A percentile compares a stretch with the other conserved stretches of the same genome.
phyloP scores from a whole-genome alignment of 1,284 basidiomycete genomes.

The Anthracocystis setariae region DNA sequence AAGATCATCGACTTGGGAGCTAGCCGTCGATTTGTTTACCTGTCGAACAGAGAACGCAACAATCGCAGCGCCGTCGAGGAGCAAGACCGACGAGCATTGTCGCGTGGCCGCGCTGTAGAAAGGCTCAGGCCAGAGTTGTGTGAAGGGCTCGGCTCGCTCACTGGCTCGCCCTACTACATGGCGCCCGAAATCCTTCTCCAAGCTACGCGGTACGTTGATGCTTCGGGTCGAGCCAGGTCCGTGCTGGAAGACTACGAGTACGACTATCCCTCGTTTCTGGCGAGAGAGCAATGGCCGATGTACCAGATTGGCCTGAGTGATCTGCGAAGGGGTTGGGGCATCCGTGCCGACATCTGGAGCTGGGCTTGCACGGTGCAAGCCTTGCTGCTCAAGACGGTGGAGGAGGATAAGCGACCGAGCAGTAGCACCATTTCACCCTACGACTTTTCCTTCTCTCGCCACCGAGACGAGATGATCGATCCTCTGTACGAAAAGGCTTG shows the following conservation, averaged over 20 bases:
- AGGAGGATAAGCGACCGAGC: slow-evolving; percentile 30
- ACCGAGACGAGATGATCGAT: slow-evolving; percentile 45
- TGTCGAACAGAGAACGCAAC: slow-evolving; percentile 50
- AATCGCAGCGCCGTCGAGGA: slow-evolving; percentile 53
- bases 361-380: slow-evolving; percentile 59
- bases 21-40: slow-evolving; percentile 52
- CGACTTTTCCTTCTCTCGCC: slow-evolving; percentile 56
- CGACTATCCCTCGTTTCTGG: slow-evolving; percentile 29
- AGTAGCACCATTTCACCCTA: slow-evolving; percentile 55
- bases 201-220: slow-evolving; percentile 50
- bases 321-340: slow-evolving; percentile 55
- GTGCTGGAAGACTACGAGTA: slow-evolving; percentile 57
- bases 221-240: slow-evolving; percentile 33
- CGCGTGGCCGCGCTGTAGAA: slow-evolving; percentile 3
- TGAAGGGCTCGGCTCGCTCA: slow-evolving; percentile 57
- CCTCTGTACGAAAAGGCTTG: slow-evolving; percentile 41
- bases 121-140: slow-evolving; percentile 33
- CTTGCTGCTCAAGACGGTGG: slow-evolving; percentile 46
- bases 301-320: slow-evolving; percentile 48
- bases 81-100: slow-evolving; percentile 29
- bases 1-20: slow-evolving; percentile 59
- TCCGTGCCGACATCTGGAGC: slow-evolving; percentile 59
- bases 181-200: slow-evolving; percentile 61
- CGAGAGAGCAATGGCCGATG: slow-evolving; percentile 23
- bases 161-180: slow-evolving; percentile 60